These are phyloP conservation scores for Aspergillus pseudoviridinutans DNA, from an alignment of 2,329 filamentous ascomycete genomes.

Conservation along the genomic window DNA sequence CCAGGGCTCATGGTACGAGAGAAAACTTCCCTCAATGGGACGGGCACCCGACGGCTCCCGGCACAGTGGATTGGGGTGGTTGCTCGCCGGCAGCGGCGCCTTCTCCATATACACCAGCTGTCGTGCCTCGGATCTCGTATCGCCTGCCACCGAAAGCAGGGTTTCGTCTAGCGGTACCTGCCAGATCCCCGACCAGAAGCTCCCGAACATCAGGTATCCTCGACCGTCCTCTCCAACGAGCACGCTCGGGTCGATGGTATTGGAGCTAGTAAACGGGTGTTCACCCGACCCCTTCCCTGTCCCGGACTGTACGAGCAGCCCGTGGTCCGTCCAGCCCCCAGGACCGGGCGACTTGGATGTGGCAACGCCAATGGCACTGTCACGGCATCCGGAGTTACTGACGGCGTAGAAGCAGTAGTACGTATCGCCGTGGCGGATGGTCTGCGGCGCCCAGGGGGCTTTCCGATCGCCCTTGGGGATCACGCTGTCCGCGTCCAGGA, in stretches of 20 bases:
- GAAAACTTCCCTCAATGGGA: slow-evolving; percentile 30
- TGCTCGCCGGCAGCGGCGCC: slow-evolving; percentile 13
- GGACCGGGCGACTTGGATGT: slow-evolving; percentile 40
- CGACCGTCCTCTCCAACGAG: slow-evolving; percentile 34
- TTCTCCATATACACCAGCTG: slow-evolving; percentile 29
- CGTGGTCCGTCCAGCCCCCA: slow-evolving; percentile 35
- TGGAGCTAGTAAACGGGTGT: slow-evolving; percentile 45
- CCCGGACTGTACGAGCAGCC: slow-evolving; percentile 31
- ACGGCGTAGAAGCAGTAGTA: slow-evolving; percentile 67
- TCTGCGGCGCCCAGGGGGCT: slow-evolving; percentile 56
- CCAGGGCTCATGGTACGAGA: slow-evolving; percentile 25
- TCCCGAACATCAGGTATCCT: slow-evolving; percentile 59
- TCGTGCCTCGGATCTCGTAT: slow-evolving; percentile 19
- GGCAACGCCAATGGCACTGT: slow-evolving; percentile 60
- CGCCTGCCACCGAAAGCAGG: slow-evolving; percentile 19
- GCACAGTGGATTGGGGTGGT: slow-evolving; percentile 23
- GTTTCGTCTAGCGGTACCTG: slow-evolving; percentile 48
- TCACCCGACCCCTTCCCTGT: slow-evolving; percentile 24
- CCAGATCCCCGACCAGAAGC: slow-evolving; percentile 66
- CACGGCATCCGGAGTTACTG: slow-evolving; percentile 57
- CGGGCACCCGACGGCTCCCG: slow-evolving; percentile 28
- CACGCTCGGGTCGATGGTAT: slow-evolving; percentile 59
- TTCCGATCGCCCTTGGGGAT: slow-evolving; percentile 32
- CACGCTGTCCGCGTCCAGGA: slow-evolving; percentile 27
- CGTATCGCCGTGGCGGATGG: slow-evolving; percentile 50